Conservation (phyloP, 1,284 basidiomycete genomes). For the Flammula alnicola region DNA sequence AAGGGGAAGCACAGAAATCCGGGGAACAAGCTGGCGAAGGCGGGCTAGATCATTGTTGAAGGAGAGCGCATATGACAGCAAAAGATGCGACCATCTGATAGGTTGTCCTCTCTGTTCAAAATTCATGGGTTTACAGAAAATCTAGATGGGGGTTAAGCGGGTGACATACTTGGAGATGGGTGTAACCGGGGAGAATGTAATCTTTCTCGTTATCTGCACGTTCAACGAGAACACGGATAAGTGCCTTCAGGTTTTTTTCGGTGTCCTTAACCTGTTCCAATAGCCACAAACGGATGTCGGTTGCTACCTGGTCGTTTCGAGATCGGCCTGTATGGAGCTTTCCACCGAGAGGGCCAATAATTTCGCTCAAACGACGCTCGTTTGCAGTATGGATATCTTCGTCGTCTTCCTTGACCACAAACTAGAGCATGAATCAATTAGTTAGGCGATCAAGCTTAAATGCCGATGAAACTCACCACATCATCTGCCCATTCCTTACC, state of each 20-base stretch:
- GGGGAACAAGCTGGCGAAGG: slow-evolving; percentile 82
- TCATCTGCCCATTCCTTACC: slow-evolving; percentile 85
- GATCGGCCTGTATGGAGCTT: slow-evolving; percentile 97
- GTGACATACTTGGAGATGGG: slow-evolving; percentile 84
- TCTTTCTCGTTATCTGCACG: slow-evolving; percentile 93
- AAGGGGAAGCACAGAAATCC: slow-evolving; percentile 91
- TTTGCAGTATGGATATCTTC: slow-evolving; percentile 99
- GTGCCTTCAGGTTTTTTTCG: slow-evolving; percentile 73
- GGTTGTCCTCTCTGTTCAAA: slow-evolving; percentile 86
- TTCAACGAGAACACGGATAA: slow-evolving; percentile 88
- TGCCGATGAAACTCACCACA: slow-evolving; percentile 49
- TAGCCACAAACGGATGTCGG: slow-evolving; percentile 97
- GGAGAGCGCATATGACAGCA: slow-evolving; percentile 94
- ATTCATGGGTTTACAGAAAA: slow-evolving; percentile 6
- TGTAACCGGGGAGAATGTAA: slow-evolving; percentile 93
- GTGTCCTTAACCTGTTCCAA: slow-evolving; percentile 80
- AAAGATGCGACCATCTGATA: slow-evolving; percentile 96
- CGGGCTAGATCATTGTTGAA: slow-evolving; percentile 90
- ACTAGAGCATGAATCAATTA: slow-evolving; percentile 53
- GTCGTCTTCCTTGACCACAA: slow-evolving; percentile 79
- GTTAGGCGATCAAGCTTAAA: not conserved
- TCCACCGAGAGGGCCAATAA: slow-evolving; percentile 90
- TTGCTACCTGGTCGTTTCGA: slow-evolving; percentile 97
- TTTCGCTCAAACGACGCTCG: slow-evolving; percentile 91
- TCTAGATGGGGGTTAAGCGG: not conserved